Conservation (phyloP, 306 rosid genomes). For the Mucuna pruriens region DNA sequence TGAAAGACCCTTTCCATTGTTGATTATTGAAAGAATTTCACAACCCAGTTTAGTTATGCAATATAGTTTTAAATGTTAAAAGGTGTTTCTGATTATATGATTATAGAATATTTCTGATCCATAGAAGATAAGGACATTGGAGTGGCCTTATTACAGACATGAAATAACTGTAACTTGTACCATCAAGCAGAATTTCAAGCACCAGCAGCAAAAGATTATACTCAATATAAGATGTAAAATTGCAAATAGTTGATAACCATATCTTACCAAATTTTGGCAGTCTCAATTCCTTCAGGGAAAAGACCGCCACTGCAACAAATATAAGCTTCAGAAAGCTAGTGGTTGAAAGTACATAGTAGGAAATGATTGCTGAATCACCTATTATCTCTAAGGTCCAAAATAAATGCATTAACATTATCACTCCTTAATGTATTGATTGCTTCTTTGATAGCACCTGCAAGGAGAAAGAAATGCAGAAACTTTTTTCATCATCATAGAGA, state of each 20-base stretch:
- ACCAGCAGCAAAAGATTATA: background rate
- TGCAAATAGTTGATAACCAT: conserved; percentile 25
- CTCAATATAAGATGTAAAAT: conserved; percentile 26
- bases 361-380: conserved; percentile 61
- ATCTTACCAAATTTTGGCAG: conserved; percentile 95
- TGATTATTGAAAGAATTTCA: conserved; percentile 24
- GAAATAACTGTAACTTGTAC: conserved; percentile 16
- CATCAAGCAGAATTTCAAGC: conserved; percentile 10
- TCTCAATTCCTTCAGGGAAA: conserved; percentile 98
- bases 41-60: conserved; percentile 8
- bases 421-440: conserved; percentile 82
- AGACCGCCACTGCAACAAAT: conserved; percentile 95
- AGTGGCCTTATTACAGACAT: conserved; percentile 4
- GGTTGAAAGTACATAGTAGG: conserved; percentile 37
- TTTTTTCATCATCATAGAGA: conserved; percentile 19
- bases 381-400: conserved; percentile 98
- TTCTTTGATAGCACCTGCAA: conserved; percentile 89
- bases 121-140: background rate
- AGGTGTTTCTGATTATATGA: conserved; percentile 34
- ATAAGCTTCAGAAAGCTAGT: conserved; percentile 55
- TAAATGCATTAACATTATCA: conserved; percentile 81
- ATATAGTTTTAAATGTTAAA: conserved; percentile 23
- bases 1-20: background rate
- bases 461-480: conserved; percentile 23
- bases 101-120: conserved; percentile 12